These are phyloP conservation scores for Neurospora sp. DNA, from an alignment of 495 filamentous ascomycete species.

Conservation along the genomic window DNA sequence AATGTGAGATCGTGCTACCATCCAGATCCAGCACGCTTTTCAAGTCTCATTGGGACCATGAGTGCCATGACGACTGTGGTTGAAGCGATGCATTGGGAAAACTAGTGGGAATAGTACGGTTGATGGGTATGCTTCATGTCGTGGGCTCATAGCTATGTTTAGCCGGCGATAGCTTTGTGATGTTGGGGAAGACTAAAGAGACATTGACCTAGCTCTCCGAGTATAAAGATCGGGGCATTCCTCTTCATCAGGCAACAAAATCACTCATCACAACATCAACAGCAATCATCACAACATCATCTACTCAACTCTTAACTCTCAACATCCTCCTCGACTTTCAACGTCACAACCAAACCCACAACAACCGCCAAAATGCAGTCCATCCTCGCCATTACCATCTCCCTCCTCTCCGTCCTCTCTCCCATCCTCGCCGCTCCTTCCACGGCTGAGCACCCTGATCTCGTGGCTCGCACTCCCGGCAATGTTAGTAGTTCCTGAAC, in stretches of 20 bases:
- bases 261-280: neutral
- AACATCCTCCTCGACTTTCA: neutral
- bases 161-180: neutral
- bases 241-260: no score
- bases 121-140: neutral
- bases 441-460: neutral
- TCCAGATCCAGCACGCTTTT: neutral
- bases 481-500: neutral
- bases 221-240: neutral
- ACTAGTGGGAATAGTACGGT: neutral
- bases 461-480: neutral
- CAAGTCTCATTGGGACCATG: neutral
- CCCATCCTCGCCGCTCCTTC: neutral
- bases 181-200: neutral
- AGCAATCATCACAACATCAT: neutral
- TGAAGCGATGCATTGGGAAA: neutral
- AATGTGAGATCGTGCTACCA: neutral
- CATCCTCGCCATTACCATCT: neutral
- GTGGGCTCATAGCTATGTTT: neutral
- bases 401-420: neutral
- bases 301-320: neutral
- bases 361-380: neutral
- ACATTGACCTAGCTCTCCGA: neutral
- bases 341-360: neutral
- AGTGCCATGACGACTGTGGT: neutral